Evolutionary conservation across 2,329 filamentous ascomycete genomes (phyloP), one percentile per base, ranked within the genome.

Genomic region (Cytospora paraplurivora): DNA sequence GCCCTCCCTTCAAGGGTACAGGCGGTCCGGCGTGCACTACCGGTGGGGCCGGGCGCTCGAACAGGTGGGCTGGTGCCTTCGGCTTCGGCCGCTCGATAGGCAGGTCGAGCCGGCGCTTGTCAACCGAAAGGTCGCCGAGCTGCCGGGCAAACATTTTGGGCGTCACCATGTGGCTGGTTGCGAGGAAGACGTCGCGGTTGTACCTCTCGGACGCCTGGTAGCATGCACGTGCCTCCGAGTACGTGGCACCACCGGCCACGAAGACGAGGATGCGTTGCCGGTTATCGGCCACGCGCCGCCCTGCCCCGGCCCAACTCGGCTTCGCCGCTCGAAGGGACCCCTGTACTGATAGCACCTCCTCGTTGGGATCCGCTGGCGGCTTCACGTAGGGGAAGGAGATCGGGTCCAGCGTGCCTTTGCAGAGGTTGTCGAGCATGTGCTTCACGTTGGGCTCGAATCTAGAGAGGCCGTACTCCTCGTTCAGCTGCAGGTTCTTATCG

Each of bases 241-340:
- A 97, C 0, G 95, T 98, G 21, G 95, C 95, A 52, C 95, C 95
- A 55, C 95, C 95, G 1, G 94, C 95, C 84, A 98, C 89, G 74
- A 97, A 98, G 17, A 98, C 88, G 64, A 99, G 91, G 60, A 98
- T 84, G 59, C 95, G 88, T 74, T 99, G 95, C 59, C 90, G 87
- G 68, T 93, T 96, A 73, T 98, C 94, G 86, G 64, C 80, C 88
- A 34, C 87, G 85, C 53, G 89, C 84, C 38, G 64, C 27, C 92
- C 88, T 11, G 91, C 89, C 59, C 92, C 91, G 49, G 64, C 95
- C 95, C 95, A 99, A 50, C 93, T 97, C 1, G 94, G 95, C 71
- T 97, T 96, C 17, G 93, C 93, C 11, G 92, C 91, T 63, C 95
- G 90, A 32, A 99, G 83, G 15, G 94, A 98, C 13, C 90, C 86